These are phyloP conservation scores for Aspergillus sp. DNA, from an alignment of 2,329 filamentous ascomycete genomes.

Conservation along the genomic window DNA sequence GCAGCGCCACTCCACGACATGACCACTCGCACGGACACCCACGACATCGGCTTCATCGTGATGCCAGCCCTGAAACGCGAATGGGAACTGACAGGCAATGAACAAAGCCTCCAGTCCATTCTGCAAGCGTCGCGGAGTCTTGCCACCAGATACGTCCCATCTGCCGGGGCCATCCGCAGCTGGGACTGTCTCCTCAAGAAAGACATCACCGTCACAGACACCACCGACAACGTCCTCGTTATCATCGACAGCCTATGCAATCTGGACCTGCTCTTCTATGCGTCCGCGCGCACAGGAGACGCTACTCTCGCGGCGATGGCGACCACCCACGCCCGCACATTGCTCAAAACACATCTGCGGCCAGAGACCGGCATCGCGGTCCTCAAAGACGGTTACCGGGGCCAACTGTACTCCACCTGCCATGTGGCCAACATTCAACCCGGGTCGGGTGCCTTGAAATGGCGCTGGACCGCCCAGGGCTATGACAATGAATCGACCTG, in stretches of 20 bases:
- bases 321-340: constrained; percentile 38
- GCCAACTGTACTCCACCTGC: constrained; percentile 14
- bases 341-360: constrained; percentile 35
- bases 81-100: constrained; percentile 45
- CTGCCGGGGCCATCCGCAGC: constrained; percentile 42
- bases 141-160: constrained; percentile 34
- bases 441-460: constrained; percentile 12
- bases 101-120: constrained; percentile 12
- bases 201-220: constrained; percentile 27
- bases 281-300: constrained; percentile 28
- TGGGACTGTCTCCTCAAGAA: constrained; percentile 18
- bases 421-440: constrained; percentile 25
- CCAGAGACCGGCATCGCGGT: constrained; percentile 17
- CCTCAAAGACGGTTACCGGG: constrained; percentile 1
- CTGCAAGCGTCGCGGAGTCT: constrained; percentile 20
- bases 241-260: constrained; percentile 47
- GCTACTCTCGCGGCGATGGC: constrained; percentile 32
- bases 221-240: constrained; percentile 38
- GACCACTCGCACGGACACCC: constrained; percentile 48
- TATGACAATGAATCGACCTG: constrained; percentile 21
- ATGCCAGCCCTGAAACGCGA: constrained; percentile 47
- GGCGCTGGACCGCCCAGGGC: constrained; percentile 21
- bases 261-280: constrained; percentile 40
- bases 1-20: constrained; percentile 16
- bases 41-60: constrained; percentile 56